Conservation (phyloP, 148 eudicot genomes). For the Simmondsia chinensis region DNA sequence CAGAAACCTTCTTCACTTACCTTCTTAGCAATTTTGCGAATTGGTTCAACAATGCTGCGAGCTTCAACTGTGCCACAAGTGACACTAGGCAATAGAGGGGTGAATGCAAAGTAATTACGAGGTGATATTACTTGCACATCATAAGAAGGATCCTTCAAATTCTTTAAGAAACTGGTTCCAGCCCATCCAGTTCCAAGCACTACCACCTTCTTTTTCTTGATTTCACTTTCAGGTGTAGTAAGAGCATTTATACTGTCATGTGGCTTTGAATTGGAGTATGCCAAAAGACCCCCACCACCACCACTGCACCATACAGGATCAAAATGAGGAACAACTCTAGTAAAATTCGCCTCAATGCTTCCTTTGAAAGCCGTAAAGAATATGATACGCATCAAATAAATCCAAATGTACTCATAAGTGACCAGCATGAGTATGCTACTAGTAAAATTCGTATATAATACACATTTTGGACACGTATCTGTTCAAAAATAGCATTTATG, state of each 20-base stretch:
- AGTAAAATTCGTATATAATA: too few species aligned
- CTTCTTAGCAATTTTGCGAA: constrained; percentile 50
- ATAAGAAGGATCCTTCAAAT: constrained; percentile 49
- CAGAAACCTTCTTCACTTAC: constrained; percentile 8
- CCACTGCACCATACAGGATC: constrained; percentile 19
- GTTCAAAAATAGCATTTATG: too few species aligned
- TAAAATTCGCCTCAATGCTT: too few species aligned
- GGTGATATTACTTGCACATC: constrained; percentile 64
- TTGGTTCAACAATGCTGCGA: constrained; percentile 62
- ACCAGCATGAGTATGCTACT: too few species aligned
- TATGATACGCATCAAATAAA: too few species aligned
- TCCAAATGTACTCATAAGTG: too few species aligned
- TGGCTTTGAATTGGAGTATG: constrained; percentile 44
- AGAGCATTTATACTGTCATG: constrained; percentile 16
- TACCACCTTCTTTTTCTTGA: constrained; percentile 71
- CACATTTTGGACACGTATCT: too few species aligned
- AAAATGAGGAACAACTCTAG: constrained; percentile 1
- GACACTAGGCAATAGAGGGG: constrained; percentile 63
- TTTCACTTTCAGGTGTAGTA: constrained; percentile 21
- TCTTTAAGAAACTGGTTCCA: constrained; percentile 76
- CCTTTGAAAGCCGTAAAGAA: too few species aligned
- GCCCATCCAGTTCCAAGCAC: constrained; percentile 98
- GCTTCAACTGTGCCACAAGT: constrained; percentile 63
- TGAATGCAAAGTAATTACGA: constrained; percentile 70
- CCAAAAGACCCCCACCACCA: constrained; percentile 63